Evolutionary conservation across 768 basidiomycete species (phyloP).

Genomic region (Lactifluus subvellereus): DNA sequence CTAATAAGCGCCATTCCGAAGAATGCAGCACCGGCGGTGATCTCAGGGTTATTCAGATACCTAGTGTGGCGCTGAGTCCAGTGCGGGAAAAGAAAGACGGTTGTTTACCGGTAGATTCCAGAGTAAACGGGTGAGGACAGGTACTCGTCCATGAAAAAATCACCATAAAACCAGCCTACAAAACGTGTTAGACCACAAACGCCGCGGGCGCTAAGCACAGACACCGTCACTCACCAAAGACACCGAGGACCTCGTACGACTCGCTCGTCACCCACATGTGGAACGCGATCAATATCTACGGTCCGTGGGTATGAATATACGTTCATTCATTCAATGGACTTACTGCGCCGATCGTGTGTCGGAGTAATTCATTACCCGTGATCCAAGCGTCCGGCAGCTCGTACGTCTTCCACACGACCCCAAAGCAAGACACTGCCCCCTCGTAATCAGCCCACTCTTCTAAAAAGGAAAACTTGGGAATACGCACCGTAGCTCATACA

Average conservation of each 20-base stretch:
- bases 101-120: slow-evolving; percentile 81
- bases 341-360: slow-evolving; percentile 85
- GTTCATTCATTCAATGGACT: slow-evolving; percentile 30
- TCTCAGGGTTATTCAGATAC: slow-evolving; percentile 92
- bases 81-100: background rate
- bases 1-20: slow-evolving; percentile 90
- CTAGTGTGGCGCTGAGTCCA: slow-evolving; percentile 33
- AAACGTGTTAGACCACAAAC: background rate
- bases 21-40: slow-evolving; percentile 93
- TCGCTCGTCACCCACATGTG: slow-evolving; percentile 90
- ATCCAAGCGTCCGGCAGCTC: slow-evolving; percentile 78
- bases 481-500: slow-evolving; percentile 88
- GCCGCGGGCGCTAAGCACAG: background rate
- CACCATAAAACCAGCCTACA: slow-evolving; percentile 95
- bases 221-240: slow-evolving; percentile 59
- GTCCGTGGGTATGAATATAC: slow-evolving; percentile 5
- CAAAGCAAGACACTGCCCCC: slow-evolving; percentile 68
- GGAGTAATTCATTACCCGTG: slow-evolving; percentile 77
- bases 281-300: slow-evolving; percentile 72
- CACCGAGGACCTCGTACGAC: slow-evolving; percentile 87
- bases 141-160: slow-evolving; percentile 94
- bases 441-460: background rate
- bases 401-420: slow-evolving; percentile 89
- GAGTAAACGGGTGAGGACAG: slow-evolving; percentile 89
- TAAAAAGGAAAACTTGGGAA: background rate